phyloP scores from a whole-genome alignment of 345 rosid genomes.

The Sisymbrium irio region DNA sequence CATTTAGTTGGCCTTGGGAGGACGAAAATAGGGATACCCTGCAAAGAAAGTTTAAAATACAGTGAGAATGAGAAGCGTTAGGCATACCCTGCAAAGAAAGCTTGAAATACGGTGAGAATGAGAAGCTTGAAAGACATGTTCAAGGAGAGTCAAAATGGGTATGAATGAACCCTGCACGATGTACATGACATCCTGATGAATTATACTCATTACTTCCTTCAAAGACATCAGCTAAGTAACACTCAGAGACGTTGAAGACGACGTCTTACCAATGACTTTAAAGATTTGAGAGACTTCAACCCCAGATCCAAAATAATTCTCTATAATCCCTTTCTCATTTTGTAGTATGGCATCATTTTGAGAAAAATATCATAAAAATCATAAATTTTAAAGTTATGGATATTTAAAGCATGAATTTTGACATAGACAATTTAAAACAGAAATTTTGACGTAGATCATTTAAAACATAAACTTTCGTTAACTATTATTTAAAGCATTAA shows the following conservation, averaged over 20 bases:
- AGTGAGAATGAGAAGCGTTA: neutral
- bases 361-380: neutral
- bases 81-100: too few relatives aligned
- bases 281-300: conserved; percentile 47
- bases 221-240: conserved; percentile 39
- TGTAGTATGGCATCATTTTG: conserved; percentile 40
- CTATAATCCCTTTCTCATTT: conserved; percentile 39
- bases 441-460: too few relatives aligned
- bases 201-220: conserved; percentile 46
- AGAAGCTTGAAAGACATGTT: neutral
- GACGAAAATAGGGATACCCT: neutral
- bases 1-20: neutral
- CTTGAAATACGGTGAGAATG: too few relatives aligned
- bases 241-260: conserved; percentile 34
- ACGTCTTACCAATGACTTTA: conserved; percentile 46
- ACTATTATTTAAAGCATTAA: too few relatives aligned
- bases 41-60: neutral
- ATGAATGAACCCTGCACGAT: neutral
- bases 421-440: too few relatives aligned
- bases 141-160: conserved; percentile 11
- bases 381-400: too few relatives aligned
- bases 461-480: too few relatives aligned
- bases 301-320: conserved; percentile 52
- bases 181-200: conserved; percentile 21
- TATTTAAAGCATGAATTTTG: too few relatives aligned